Base-by-base conservation (phyloP, 2,329 filamentous ascomycete species). In the Curvularia eragrostidis region DNA sequence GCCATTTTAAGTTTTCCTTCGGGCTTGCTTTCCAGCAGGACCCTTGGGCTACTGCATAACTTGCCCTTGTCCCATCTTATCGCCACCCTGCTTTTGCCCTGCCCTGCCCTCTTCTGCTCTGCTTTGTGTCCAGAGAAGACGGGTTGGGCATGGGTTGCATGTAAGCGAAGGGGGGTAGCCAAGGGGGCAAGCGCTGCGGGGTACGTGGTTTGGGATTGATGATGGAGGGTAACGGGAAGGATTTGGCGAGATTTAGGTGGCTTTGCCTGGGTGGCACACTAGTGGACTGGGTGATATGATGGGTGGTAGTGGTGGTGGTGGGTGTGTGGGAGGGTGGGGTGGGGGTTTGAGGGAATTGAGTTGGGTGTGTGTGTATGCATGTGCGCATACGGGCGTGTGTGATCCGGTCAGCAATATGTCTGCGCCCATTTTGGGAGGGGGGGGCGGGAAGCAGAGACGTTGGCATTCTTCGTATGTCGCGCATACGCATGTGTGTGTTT, bases 221-320 rank as follows among this genome's bases (percentile, higher is more conserved):
- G 42, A 46, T 28, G 39, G 39, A 46, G 24, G 43, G 43, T 18
- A 28, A 46, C 43, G 43, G 43, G 43, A 46, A 46, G 43, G 43
- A 46, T 46, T 32, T 46, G 43, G 43, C 43, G 43, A 46, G 43
- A 46, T 46, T 30, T 15, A 12, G 15, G 43, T 44, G 42, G 42
- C 42, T 44, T 23, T 10, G 42, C 23, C 15, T 9, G n/a, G 18
- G 24, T 30, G 43, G 24, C 24, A 28, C 43, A 30, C 43, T 32
- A 46, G 26, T 28, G n/a, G 24, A 9, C 10, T 46, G 26, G n/a
- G n/a, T 46, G 26, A 26, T n/a, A n/a, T n/a, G 23, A 24, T 43
- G 41, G 19, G 13, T 44, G 23, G 18, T 26, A 21, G 21, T 2
- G 24, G 23, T 18, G 6, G 13, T 13, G 21, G 9, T 19, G 19